Percentiles rank a stretch among this genome's conserved stretches.
Evolutionary conservation across 305 asterid species (phyloP).

Genomic region (Fraxinus xanthoxyloides): DNA sequence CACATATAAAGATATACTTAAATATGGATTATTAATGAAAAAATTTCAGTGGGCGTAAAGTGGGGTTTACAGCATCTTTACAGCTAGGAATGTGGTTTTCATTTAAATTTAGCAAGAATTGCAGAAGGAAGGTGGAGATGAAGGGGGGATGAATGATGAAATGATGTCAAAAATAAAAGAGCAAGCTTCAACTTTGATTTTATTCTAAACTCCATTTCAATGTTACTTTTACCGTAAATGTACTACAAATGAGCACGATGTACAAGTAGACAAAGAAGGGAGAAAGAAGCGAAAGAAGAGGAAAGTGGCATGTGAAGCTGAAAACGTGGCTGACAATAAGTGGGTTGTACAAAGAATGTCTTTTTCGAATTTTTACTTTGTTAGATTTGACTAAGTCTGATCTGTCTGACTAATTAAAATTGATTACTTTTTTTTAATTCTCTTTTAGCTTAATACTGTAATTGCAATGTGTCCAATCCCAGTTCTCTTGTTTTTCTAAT

Average conservation of each 20-base stretch:
- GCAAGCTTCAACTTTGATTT: not conserved
- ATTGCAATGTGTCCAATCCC: not conserved
- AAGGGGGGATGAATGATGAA: constrained; percentile 7
- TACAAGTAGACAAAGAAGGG: not conserved
- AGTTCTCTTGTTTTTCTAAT: not conserved
- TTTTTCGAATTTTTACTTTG: not conserved
- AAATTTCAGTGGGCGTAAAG: constrained; percentile 29
- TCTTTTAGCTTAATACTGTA: not conserved
- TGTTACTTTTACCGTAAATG: not conserved
- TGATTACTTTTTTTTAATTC: not conserved
- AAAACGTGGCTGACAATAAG: constrained; percentile 25
- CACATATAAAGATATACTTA: constrained; percentile 23
- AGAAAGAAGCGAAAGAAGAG: not conserved
- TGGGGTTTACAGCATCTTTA: constrained; percentile 27
- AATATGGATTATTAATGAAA: constrained; percentile 12
- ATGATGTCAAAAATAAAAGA: not conserved
- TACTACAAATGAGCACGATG: not conserved
- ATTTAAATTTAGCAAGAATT: not conserved
- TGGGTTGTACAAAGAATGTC: constrained; percentile 18
- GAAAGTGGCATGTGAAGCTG: constrained; percentile 24
- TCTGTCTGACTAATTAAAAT: not conserved
- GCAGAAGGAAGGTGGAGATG: not conserved
- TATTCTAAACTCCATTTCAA: not conserved
- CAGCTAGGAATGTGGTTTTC: not conserved
- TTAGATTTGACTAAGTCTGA: not conserved